These are phyloP conservation scores for Neurospora sp. DNA, from an alignment of 495 filamentous ascomycete genomes.

Conservation along the genomic window DNA sequence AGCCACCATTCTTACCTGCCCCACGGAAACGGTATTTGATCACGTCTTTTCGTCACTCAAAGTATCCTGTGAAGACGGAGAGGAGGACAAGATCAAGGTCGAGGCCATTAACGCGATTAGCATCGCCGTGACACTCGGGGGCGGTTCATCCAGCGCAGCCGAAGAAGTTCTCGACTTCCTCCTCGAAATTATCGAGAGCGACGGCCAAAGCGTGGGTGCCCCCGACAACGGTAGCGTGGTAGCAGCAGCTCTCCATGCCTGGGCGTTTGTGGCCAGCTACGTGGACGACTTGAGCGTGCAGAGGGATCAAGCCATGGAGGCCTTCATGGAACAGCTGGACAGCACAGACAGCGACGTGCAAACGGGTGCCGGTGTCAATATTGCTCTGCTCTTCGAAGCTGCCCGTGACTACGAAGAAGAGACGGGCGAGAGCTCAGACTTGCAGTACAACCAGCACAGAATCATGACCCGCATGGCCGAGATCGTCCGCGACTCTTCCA, in stretches of 20 bases:
- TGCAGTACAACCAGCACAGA: conserved; percentile 43
- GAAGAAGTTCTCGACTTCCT: conserved; percentile 74
- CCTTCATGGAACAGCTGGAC: conserved; percentile 83
- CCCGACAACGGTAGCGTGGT: conserved; percentile 68
- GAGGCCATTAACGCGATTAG: conserved; percentile 68
- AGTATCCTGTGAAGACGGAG: conserved; percentile 58
- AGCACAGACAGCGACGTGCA: conserved; percentile 68
- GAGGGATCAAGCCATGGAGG: conserved; percentile 67
- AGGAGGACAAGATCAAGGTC: conserved; percentile 54
- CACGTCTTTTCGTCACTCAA: conserved; percentile 55
- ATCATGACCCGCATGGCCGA: conserved; percentile 46
- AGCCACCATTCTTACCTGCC: conserved; percentile 63
- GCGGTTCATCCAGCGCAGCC: conserved; percentile 59
- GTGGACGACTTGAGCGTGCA: conserved; percentile 70
- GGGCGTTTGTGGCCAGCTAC: conserved; percentile 78
- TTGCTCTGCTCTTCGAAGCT: conserved; percentile 82
- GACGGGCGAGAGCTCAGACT: conserved; percentile 37
- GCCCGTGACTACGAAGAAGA: conserved; percentile 58
- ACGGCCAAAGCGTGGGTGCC: conserved; percentile 67
- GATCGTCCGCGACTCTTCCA: conserved; percentile 51
- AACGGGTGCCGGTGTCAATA: conserved; percentile 79
- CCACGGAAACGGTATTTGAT: conserved; percentile 62
- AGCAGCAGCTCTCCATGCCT: conserved; percentile 72
- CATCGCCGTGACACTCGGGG: conserved; percentile 66
- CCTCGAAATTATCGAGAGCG: conserved; percentile 76